A percentile compares a stretch with the other conserved stretches of the same genome.
Evolutionary conservation across 768 basidiomycete genomes (phyloP).

Genomic region (Pilatotrama ljubarskyi): DNA sequence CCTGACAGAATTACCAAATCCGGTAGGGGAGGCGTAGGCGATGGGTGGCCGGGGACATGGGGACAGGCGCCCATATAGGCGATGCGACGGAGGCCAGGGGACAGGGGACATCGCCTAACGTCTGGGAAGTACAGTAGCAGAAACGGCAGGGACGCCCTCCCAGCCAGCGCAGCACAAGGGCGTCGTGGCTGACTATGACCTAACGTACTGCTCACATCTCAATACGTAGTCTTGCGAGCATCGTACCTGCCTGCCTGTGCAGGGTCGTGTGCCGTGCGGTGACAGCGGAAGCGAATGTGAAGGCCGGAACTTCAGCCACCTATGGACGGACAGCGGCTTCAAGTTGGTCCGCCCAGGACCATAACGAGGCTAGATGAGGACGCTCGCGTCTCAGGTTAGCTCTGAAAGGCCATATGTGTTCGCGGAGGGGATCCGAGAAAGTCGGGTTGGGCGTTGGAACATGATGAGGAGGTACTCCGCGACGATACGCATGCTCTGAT

Average conservation of each 20-base stretch:
- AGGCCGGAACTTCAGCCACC: not conserved
- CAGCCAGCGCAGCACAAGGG: not conserved
- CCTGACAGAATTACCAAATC: too few relatives aligned
- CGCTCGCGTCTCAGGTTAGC: slow-evolving; percentile 1
- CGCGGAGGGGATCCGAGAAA: not conserved
- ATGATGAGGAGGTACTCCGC: slow-evolving; percentile 1
- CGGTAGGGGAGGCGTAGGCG: too few relatives aligned
- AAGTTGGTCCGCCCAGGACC: not conserved
- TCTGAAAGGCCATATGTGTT: not conserved
- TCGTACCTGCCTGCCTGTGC: slow-evolving; percentile 2
- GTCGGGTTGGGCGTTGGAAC: not conserved
- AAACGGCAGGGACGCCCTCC: not conserved
- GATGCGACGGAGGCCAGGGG: too few relatives aligned
- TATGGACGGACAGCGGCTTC: not conserved
- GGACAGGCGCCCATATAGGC: too few relatives aligned
- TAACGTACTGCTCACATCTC: not conserved
- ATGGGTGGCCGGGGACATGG: too few relatives aligned
- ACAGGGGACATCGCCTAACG: too few relatives aligned
- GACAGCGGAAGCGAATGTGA: not conserved
- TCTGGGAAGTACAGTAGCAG: too few relatives aligned
- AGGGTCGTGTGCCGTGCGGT: slow-evolving; percentile 8
- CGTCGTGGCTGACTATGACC: not conserved
- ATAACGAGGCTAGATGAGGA: not conserved
- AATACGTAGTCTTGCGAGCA: not conserved
- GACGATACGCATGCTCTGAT: not conserved